Evolutionary conservation across 768 basidiomycete genomes (phyloP), one percentile per base, ranked within the genome.

Genomic region (Phanerochaete carnosa): DNA sequence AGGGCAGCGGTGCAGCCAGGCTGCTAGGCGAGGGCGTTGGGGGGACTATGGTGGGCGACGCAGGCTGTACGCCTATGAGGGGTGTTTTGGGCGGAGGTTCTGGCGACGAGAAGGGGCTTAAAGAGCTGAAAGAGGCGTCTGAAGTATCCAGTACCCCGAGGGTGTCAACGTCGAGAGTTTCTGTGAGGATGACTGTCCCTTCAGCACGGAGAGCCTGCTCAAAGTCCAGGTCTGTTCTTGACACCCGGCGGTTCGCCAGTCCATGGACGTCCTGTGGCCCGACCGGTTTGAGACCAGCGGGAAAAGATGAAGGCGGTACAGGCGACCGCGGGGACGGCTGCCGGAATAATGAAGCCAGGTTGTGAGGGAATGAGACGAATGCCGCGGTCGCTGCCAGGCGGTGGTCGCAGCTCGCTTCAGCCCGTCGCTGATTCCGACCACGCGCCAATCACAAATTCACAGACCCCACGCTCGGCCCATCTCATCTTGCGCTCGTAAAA

Each of bases 151-250:
- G 83, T 28, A 80, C 69, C 28, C 90, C 92, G 52, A 94, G 78
- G 32, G 80, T 68, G 70, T 81, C 83, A 53, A 92, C 77, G 73
- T 93, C 90, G 47, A 86, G 69, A 37, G 89, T 85, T 72, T 94
- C 90, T 62, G 79, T 83, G 52, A 94, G 77, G 58, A 82, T 66
- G 16, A 92, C 81, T 2, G 92, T 94, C 25, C 83, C 87, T 45
- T 84, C 84, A 12, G 77, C 77, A 61, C 77, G 80, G 65, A 94
- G 72, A 13, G 87, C 91, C 67, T 86, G 84, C 74, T 94, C 92
- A 66, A 94, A 94, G 70, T 92, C 90, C 69, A 88, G 77, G 75
- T 92, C 90, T 32, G 86, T 84, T 43, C 90, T 83, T 45, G 92
- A 92, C 47, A 80, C 71, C 30, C 89, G 83, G 58, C 85, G 82